Conservation (phyloP, 2,329 filamentous ascomycete genomes). For the Didymella arachidicola region DNA sequence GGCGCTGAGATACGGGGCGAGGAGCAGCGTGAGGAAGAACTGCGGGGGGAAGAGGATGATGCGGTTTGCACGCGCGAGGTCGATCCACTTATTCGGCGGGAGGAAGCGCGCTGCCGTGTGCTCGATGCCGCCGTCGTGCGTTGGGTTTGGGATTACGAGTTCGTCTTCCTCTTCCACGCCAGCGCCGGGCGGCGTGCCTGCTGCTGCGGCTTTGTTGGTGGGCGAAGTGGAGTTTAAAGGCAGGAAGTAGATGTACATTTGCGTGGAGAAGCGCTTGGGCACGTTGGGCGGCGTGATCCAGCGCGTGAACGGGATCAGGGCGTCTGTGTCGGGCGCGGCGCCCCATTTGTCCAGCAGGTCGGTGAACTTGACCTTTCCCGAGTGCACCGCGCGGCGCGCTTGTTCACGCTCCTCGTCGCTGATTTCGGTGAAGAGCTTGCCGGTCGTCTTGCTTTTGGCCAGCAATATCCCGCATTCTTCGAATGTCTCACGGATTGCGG, state of each 20-base stretch:
- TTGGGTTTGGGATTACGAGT: conserved; percentile 72
- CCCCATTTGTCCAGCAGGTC: conserved; percentile 69
- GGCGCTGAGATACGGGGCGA: conserved; percentile 62
- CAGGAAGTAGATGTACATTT: conserved; percentile 96
- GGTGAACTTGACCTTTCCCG: conserved; percentile 68
- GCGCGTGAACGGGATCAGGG: conserved; percentile 81
- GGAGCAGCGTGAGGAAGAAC: conserved; percentile 72
- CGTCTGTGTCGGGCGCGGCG: conserved; percentile 70
- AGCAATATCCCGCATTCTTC: conserved; percentile 93
- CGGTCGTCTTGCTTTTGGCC: conserved; percentile 62
- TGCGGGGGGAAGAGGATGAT: conserved; percentile 93
- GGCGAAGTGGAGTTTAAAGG: conserved; percentile 60
- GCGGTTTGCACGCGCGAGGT: conserved; percentile 66
- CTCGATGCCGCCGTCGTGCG: conserved; percentile 73
- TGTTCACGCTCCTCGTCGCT: conserved; percentile 66
- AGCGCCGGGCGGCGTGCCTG: conserved; percentile 42
- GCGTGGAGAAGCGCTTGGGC: conserved; percentile 84
- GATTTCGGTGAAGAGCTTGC: conserved; percentile 66
- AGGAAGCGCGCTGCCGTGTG: conserved; percentile 82
- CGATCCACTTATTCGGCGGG: conserved; percentile 73
- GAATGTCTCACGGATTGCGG: conserved; percentile 89
- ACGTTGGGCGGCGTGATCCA: conserved; percentile 85
- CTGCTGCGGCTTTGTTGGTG: conserved; percentile 42
- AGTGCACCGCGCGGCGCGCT: conserved; percentile 74
- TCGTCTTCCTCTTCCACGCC: conserved; percentile 51